Conservation (phyloP, 2,329 filamentous ascomycete genomes). For the Anthostomella pinea region DNA sequence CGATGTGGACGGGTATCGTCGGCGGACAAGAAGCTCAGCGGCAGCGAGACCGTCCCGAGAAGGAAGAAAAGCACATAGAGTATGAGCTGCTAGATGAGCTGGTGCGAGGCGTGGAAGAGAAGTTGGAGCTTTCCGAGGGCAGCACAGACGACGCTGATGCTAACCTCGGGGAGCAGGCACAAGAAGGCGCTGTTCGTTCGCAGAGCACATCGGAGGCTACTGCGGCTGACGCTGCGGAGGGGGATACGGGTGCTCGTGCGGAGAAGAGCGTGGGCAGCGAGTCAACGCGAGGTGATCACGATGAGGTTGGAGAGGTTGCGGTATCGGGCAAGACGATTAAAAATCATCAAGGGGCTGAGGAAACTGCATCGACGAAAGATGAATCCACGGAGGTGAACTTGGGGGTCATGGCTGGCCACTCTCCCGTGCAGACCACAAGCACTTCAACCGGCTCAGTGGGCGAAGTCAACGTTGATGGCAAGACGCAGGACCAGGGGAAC, state of each 20-base stretch:
- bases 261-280: constrained; percentile 7
- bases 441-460: too few relatives aligned
- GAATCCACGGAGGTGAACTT: background rate
- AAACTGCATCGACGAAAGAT: background rate
- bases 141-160: constrained; percentile 12
- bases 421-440: too few relatives aligned
- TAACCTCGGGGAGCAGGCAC: constrained; percentile 12
- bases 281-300: too few relatives aligned
- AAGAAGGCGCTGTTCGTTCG: constrained; percentile 1
- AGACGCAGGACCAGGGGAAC: too few relatives aligned
- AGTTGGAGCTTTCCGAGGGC: constrained; percentile 22
- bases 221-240: constrained; percentile 8
- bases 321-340: too few relatives aligned
- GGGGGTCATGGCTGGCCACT: too few relatives aligned
- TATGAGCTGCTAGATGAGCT: constrained; percentile 36
- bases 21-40: constrained; percentile 56
- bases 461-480: too few relatives aligned
- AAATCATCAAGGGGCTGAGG: background rate
- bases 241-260: constrained; percentile 10
- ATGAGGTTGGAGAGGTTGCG: too few relatives aligned
- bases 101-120: constrained; percentile 10
- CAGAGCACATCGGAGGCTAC: background rate
- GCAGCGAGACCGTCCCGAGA: constrained; percentile 34
- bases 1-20: constrained; percentile 67
- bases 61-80: constrained; percentile 29